Conservation (phyloP, 1,284 basidiomycete genomes). For the Tranzscheliella williamsii region DNA sequence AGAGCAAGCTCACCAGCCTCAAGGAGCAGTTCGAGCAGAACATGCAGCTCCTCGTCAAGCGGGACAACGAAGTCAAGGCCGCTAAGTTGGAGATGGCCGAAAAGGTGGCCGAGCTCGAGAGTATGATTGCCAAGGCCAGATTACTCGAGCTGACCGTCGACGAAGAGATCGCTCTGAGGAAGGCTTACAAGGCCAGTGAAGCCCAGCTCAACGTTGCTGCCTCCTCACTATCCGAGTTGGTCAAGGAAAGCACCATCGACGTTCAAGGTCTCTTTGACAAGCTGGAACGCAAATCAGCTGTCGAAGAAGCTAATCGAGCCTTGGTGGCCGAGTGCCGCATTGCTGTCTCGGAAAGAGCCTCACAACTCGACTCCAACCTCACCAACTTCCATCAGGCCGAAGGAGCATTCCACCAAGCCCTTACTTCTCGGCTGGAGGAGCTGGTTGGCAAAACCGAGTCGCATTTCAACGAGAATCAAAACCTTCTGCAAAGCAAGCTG, state of each 20-base stretch:
- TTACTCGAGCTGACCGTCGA: conserved; percentile 34
- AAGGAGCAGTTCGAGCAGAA: conserved; percentile 60
- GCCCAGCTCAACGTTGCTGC: conserved; percentile 73
- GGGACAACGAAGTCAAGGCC: conserved; percentile 43
- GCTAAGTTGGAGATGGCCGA: conserved; percentile 41
- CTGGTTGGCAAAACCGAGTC: conserved; percentile 66
- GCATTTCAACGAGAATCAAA: conserved; percentile 67
- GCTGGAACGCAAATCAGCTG: conserved; percentile 74
- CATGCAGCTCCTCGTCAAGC: conserved; percentile 53
- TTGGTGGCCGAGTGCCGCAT: conserved; percentile 71
- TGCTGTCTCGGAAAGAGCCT: conserved; percentile 66
- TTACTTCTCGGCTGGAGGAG: conserved; percentile 57
- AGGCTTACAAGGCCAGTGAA: conserved; percentile 79
- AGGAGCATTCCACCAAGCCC: conserved; percentile 65
- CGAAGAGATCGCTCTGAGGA: conserved; percentile 67
- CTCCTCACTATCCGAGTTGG: conserved; percentile 69
- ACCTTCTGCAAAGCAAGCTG: conserved; percentile 54
- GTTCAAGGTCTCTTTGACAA: conserved; percentile 78
- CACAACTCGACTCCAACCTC: conserved; percentile 68
- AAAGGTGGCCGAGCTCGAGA: conserved; percentile 38
- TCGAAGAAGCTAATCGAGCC: conserved; percentile 71
- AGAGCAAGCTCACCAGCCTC: conserved; percentile 52
- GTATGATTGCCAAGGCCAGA: conserved; percentile 28
- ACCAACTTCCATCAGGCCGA: conserved; percentile 70
- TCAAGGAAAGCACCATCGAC: conserved; percentile 73